These are phyloP conservation scores for Bonia amplexicaulis DNA, from an alignment of 176 grass and related monocot species.

Conservation along the genomic window DNA sequence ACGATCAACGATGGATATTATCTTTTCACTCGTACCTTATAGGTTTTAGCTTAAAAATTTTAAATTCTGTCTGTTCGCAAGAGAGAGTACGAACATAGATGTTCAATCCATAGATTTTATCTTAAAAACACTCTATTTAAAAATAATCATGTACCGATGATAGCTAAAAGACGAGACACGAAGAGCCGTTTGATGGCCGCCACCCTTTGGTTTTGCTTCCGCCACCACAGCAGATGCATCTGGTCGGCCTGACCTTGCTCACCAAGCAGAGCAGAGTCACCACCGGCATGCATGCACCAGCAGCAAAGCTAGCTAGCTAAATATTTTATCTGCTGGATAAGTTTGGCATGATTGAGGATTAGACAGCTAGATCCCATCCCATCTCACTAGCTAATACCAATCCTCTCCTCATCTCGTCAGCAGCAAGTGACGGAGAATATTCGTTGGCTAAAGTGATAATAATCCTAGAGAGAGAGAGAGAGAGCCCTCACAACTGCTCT, in stretches of 20 bases:
- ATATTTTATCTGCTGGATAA: neutral
- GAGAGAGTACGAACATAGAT: too few species aligned
- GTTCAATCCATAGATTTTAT: too few species aligned
- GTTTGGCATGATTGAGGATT: conserved; percentile 12
- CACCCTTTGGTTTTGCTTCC: neutral
- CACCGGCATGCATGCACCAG: neutral
- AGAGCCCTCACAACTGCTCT: neutral
- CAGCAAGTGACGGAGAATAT: neutral
- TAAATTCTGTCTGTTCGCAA: too few species aligned
- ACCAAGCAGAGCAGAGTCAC: neutral
- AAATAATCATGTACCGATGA: too few species aligned
- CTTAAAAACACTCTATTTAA: too few species aligned
- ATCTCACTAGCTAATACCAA: neutral
- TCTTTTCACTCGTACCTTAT: too few species aligned
- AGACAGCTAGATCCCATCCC: conserved; percentile 21
- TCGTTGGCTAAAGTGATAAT: neutral
- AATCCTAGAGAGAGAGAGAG: neutral
- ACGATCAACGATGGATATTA: too few species aligned
- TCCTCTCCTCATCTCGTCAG: neutral
- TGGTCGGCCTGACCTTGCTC: neutral
- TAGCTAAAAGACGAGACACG: neutral
- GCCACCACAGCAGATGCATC: neutral
- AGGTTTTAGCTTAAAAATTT: too few species aligned
- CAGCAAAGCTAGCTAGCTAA: neutral
- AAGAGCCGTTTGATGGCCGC: neutral